Conservation (phyloP, 352 stramenopile genomes). For the Globisporangium nodosum region DNA sequence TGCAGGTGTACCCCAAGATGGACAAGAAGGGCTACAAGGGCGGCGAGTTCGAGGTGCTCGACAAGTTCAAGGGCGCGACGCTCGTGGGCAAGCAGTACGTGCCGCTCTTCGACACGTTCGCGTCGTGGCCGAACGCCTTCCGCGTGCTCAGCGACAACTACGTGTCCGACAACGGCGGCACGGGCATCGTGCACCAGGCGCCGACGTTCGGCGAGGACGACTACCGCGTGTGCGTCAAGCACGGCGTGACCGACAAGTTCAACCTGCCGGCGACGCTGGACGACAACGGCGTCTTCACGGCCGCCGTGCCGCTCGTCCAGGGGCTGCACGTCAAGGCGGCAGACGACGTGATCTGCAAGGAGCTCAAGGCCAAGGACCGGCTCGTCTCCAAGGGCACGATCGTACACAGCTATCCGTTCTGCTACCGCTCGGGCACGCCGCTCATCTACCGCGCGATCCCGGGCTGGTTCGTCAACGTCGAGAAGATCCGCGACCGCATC, state of each 20-base stretch:
- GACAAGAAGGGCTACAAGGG: slow-evolving; percentile 96
- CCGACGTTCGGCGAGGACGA: slow-evolving; percentile 99
- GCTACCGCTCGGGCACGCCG: slow-evolving; percentile 99
- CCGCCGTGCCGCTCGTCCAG: slow-evolving; percentile 89
- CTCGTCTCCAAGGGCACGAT: slow-evolving; percentile 97
- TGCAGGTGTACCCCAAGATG: slow-evolving; percentile 97
- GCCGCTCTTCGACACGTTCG: slow-evolving; percentile 97
- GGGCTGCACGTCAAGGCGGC: slow-evolving; percentile 98
- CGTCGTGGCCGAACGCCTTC: slow-evolving; percentile 89
- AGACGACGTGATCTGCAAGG: slow-evolving; percentile 94
- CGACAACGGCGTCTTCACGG: slow-evolving; percentile 95
- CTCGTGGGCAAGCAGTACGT: slow-evolving; percentile 96
- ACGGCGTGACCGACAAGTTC: slow-evolving; percentile 95
- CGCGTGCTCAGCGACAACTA: slow-evolving; percentile 97
- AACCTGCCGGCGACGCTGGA: slow-evolving; percentile 96
- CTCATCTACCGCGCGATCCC: slow-evolving; percentile 99
- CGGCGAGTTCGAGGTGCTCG: slow-evolving; percentile 90
- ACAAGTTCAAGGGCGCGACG: slow-evolving; percentile 87
- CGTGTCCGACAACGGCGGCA: slow-evolving; percentile 96
- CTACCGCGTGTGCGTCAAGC: slow-evolving; percentile 97
- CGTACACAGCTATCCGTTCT: slow-evolving; percentile 99
- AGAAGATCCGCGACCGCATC: slow-evolving; percentile 95
- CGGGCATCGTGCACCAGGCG: slow-evolving; percentile 97
- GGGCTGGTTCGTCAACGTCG: slow-evolving; percentile 99
- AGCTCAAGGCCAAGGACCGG: slow-evolving; percentile 93